Percentiles rank a stretch among this genome's conserved stretches.
Conservation (phyloP, 2,329 filamentous ascomycete genomes). For the Fusarium sp. region DNA sequence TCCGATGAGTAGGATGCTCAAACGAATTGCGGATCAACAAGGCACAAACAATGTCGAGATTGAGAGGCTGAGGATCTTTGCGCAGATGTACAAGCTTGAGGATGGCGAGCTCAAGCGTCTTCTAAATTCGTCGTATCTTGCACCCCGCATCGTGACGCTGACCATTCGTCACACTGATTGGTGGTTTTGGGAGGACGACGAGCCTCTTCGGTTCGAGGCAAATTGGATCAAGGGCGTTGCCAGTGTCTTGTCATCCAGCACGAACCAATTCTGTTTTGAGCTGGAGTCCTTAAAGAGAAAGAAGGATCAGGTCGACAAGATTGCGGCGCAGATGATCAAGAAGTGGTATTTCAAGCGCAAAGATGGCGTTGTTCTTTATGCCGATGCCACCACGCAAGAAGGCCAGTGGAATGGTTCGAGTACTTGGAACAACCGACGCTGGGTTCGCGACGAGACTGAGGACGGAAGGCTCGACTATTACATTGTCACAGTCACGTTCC, state of each 20-base stretch:
- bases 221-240: conserved; percentile 51
- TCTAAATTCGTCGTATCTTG: conserved; percentile 46
- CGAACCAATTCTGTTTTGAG: conserved; percentile 57
- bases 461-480: conserved; percentile 58
- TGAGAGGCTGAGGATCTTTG: conserved; percentile 54
- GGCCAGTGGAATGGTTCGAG: conserved; percentile 60
- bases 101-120: conserved; percentile 42
- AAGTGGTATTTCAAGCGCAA: conserved; percentile 45
- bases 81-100: conserved; percentile 57
- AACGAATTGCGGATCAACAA: conserved; percentile 37
- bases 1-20: conserved; percentile 18
- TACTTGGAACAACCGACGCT: conserved; percentile 53
- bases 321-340: conserved; percentile 49
- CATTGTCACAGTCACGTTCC: conserved; percentile 55
- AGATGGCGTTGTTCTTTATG: conserved; percentile 50
- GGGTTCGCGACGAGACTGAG: conserved; percentile 57
- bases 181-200: conserved; percentile 31
- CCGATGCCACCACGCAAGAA: conserved; percentile 45
- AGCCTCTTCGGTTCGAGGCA: conserved; percentile 51
- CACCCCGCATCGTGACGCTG: conserved; percentile 54
- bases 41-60: conserved; percentile 45
- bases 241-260: conserved; percentile 46
- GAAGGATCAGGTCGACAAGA: conserved; percentile 57
- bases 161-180: conserved; percentile 62
- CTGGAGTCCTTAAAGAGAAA: conserved; percentile 62